phyloP scores from a whole-genome alignment of 257 asterid species.

The Solanum peruvianum region DNA sequence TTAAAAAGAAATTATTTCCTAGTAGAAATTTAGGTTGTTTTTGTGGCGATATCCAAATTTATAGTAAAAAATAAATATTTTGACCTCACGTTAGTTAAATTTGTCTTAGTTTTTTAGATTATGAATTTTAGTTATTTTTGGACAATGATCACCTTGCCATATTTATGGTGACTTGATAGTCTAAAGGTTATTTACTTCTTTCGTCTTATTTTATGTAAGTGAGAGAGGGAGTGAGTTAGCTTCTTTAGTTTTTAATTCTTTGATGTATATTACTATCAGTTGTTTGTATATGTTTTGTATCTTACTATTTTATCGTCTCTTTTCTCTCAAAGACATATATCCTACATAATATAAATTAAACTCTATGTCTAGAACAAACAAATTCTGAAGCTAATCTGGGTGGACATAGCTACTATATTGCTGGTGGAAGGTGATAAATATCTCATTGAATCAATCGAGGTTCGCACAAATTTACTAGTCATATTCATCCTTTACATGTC shows the following conservation, averaged over 20 bases:
- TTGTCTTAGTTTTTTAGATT: not conserved
- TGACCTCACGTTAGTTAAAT: not conserved
- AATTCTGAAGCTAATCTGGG: not conserved
- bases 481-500: too few relatives aligned
- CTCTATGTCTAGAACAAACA: not conserved
- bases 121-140: not conserved
- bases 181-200: not conserved
- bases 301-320: not conserved
- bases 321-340: not conserved
- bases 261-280: not conserved
- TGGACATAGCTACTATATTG: not conserved
- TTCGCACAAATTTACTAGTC: not conserved
- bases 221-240: not conserved
- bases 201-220: not conserved
- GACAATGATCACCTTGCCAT: not conserved
- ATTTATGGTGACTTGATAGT: not conserved
- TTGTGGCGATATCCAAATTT: not conserved
- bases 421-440: not conserved
- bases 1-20: not conserved
- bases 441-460: not conserved
- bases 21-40: not conserved
- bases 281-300: too few relatives aligned
- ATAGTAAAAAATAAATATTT: not conserved
- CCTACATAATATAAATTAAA: too few relatives aligned
- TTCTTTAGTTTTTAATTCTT: not conserved